These are phyloP conservation scores for Pestalotiopsis sp. DNA, from an alignment of 2,329 filamentous ascomycete species.

Conservation along the genomic window DNA sequence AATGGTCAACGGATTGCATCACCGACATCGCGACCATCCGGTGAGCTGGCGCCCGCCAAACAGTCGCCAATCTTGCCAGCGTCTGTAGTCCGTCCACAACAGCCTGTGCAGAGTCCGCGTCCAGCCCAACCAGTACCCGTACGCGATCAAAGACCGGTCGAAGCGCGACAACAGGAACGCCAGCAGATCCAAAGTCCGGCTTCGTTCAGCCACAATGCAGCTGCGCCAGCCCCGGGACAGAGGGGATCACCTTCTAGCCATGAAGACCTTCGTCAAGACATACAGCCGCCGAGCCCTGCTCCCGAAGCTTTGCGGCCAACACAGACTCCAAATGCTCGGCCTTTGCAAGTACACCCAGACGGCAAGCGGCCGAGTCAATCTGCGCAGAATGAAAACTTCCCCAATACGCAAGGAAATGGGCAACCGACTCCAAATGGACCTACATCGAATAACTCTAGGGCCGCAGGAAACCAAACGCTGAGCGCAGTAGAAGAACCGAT, in stretches of 20 bases:
- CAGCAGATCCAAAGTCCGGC: background rate
- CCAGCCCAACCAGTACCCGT: background rate
- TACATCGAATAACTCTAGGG: background rate
- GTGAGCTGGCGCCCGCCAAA: background rate
- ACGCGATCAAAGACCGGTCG: background rate
- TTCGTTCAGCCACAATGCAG: background rate
- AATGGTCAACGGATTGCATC: background rate
- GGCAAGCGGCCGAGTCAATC: background rate
- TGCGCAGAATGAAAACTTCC: background rate
- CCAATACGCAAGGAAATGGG: background rate
- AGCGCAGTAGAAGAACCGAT: slow-evolving; percentile 28
- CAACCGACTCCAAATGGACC: background rate
- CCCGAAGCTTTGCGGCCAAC: background rate
- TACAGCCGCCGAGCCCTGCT: background rate
- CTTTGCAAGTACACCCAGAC: background rate
- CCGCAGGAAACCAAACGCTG: background rate
- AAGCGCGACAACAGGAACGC: background rate
- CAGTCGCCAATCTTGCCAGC: background rate
- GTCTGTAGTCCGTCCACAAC: background rate
- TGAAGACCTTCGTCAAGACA: background rate
- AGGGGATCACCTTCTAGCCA: background rate
- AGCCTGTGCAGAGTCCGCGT: background rate
- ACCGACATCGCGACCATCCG: background rate
- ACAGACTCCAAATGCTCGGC: background rate
- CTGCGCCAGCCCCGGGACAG: background rate